phyloP scores from a whole-genome alignment of 176 grass and related monocot genomes.

The Canna indica region DNA sequence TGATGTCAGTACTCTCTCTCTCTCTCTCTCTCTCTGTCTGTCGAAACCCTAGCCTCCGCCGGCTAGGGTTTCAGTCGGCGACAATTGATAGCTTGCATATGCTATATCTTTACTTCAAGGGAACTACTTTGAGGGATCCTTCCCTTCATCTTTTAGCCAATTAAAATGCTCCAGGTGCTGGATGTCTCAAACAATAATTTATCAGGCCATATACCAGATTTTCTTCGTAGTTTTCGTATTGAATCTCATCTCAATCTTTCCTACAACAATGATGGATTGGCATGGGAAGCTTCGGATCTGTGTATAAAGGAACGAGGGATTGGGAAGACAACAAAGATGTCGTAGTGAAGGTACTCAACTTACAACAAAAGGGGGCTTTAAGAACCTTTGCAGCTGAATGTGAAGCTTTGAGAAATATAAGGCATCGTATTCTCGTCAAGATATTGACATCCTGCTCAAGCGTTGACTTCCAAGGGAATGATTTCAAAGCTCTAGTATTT shows the following conservation, averaged over 20 bases:
- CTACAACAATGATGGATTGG: slow-evolving; percentile 14
- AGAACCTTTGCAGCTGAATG: slow-evolving; percentile 49
- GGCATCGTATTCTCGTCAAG: slow-evolving; percentile 46
- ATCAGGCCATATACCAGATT: not conserved
- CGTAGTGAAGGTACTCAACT: slow-evolving; percentile 43
- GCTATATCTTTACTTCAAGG: not conserved
- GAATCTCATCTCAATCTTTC: slow-evolving; percentile 5
- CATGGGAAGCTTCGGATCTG: no score
- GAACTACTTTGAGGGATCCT: not conserved
- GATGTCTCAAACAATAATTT: slow-evolving; percentile 8
- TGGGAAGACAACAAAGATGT: slow-evolving; percentile 1
- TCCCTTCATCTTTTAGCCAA: slow-evolving; percentile 9
- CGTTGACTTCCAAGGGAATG: no score
- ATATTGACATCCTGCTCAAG: slow-evolving; percentile 39
- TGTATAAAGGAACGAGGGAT: slow-evolving; percentile 31
- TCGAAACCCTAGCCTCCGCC: no score
- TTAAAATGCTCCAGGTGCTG: slow-evolving; percentile 7
- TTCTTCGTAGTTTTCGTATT: not conserved
- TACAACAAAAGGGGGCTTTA: slow-evolving; percentile 14
- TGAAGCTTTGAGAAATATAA: slow-evolving; percentile 30
- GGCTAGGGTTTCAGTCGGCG: no score
- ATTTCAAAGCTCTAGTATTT: no score
- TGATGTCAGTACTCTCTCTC: no score
- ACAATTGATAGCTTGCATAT: no score
- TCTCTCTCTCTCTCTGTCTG: no score